Percentiles rank a stretch among this genome's conserved stretches.
These are phyloP conservation scores for Phycomyces blakesleeanus DNA, from an alignment of 192 early-diverging fungal genomes.

Conservation along the genomic window DNA sequence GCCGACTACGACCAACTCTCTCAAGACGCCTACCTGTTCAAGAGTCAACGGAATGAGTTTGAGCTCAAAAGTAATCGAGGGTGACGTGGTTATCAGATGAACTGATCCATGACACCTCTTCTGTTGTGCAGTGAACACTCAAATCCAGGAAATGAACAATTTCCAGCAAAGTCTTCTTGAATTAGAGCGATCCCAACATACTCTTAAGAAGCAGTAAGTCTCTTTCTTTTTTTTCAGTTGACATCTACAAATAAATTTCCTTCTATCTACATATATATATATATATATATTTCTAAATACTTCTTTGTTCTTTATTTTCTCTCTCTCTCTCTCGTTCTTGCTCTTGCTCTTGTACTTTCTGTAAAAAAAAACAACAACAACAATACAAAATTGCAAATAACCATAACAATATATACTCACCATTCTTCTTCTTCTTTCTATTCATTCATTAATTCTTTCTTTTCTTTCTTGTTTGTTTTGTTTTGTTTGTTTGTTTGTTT, in stretches of 20 bases:
- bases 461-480: background rate
- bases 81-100: background rate
- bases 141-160: slow-evolving; percentile 76
- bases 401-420: background rate
- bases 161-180: slow-evolving; percentile 78
- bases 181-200: slow-evolving; percentile 76
- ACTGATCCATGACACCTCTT: slow-evolving; percentile 7
- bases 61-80: slow-evolving; percentile 75
- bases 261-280: background rate
- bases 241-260: background rate
- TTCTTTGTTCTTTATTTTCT: no score
- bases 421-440: slow-evolving; percentile 7
- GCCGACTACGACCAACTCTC: slow-evolving; percentile 72
- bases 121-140: slow-evolving; percentile 54
- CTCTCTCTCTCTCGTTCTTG: no score
- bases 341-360: no score
- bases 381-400: no score
- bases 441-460: no score
- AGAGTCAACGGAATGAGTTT: slow-evolving; percentile 78
- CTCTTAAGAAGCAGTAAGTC: slow-evolving; percentile 73
- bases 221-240: no score
- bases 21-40: slow-evolving; percentile 68
- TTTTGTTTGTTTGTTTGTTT: slow-evolving; percentile 8
- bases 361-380: no score
- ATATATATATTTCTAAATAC: no score